Evolutionary conservation across 495 filamentous ascomycete genomes (phyloP).

Genomic region (Xylaria scruposa): DNA sequence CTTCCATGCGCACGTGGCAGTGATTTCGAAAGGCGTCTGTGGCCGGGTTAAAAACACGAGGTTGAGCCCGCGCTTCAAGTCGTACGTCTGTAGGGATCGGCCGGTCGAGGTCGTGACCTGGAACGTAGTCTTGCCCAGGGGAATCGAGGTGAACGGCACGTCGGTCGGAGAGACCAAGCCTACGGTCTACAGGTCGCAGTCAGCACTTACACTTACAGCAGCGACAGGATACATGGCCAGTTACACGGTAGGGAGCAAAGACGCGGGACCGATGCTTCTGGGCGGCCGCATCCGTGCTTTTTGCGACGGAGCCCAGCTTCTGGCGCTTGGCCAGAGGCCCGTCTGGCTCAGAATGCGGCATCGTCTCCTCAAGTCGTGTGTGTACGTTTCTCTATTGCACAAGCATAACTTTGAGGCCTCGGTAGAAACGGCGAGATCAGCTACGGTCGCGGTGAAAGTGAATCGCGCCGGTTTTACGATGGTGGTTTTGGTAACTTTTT

Average conservation of each 20-base stretch:
- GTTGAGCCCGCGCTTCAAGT: conserved; percentile 84
- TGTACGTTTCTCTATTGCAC: background rate
- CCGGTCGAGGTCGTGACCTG: conserved; percentile 96
- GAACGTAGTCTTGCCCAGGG: conserved; percentile 91
- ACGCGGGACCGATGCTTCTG: conserved; percentile 69
- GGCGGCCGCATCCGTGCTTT: conserved; percentile 40
- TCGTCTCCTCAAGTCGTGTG: conserved; percentile 26
- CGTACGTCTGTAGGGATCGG: conserved; percentile 90
- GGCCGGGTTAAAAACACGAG: conserved; percentile 91
- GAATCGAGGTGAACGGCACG: conserved; percentile 86
- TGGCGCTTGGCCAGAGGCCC: conserved; percentile 70
- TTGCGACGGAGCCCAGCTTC: conserved; percentile 56
- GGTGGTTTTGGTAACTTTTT: conserved; percentile 18
- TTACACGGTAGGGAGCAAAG: conserved; percentile 89
- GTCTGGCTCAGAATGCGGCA: conserved; percentile 59
- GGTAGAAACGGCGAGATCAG: background rate
- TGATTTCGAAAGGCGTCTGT: conserved; percentile 83
- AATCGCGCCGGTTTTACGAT: background rate
- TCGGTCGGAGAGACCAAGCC: conserved; percentile 89
- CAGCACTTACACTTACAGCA: conserved; percentile 1
- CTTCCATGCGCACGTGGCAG: conserved; percentile 86
- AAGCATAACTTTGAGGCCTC: background rate
- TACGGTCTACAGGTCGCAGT: conserved; percentile 68
- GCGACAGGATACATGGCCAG: conserved; percentile 48
- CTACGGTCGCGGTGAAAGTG: background rate